Percentiles rank a stretch among this genome's conserved stretches.
phyloP scores from a whole-genome alignment of 2,329 filamentous ascomycete genomes.

The Penicillium sp. region DNA sequence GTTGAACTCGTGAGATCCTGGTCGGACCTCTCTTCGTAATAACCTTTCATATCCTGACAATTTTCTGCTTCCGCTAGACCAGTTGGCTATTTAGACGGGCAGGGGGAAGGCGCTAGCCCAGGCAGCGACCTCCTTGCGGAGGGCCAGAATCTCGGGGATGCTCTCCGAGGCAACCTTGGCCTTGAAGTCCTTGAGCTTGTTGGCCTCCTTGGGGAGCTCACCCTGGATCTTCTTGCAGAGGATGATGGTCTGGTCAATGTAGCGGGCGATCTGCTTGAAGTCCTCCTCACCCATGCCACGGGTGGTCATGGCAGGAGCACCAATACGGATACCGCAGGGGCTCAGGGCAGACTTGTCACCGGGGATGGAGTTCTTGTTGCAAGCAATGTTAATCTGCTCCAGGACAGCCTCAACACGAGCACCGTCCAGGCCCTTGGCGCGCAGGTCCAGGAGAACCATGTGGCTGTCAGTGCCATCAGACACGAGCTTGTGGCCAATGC shows the following conservation, averaged over 20 bases:
- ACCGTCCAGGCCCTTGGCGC: conserved; percentile 80
- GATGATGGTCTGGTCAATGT: conserved; percentile 85
- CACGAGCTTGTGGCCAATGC: conserved; percentile 73
- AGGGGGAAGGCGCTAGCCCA: conserved; percentile 93
- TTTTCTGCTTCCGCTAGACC: conserved; percentile 2
- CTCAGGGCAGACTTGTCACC: conserved; percentile 96
- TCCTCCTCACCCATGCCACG: conserved; percentile 88
- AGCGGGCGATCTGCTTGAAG: conserved; percentile 81
- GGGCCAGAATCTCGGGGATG: conserved; percentile 71
- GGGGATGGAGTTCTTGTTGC: conserved; percentile 99
- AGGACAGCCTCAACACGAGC: conserved; percentile 90
- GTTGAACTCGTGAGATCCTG: conserved; percentile 31
- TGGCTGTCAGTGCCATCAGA: conserved; percentile 96
- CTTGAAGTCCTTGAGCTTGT: conserved; percentile 99
- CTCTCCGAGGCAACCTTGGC: conserved; percentile 75
- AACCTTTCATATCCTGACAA: conserved; percentile 15
- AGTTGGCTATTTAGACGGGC: conserved; percentile 47
- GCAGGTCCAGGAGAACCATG: conserved; percentile 86
- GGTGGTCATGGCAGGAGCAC: conserved; percentile 94
- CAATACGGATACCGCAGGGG: conserved; percentile 90
- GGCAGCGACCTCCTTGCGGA: conserved; percentile 80
- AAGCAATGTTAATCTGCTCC: conserved; percentile 96
- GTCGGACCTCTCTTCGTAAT: conserved; percentile 18
- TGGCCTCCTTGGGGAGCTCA: conserved; percentile 85
- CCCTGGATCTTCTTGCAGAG: conserved; percentile 83